Percentiles rank a stretch among this genome's conserved stretches.
These are phyloP conservation scores for Neltuma alba DNA, from an alignment of 306 rosid species.

Conservation along the genomic window DNA sequence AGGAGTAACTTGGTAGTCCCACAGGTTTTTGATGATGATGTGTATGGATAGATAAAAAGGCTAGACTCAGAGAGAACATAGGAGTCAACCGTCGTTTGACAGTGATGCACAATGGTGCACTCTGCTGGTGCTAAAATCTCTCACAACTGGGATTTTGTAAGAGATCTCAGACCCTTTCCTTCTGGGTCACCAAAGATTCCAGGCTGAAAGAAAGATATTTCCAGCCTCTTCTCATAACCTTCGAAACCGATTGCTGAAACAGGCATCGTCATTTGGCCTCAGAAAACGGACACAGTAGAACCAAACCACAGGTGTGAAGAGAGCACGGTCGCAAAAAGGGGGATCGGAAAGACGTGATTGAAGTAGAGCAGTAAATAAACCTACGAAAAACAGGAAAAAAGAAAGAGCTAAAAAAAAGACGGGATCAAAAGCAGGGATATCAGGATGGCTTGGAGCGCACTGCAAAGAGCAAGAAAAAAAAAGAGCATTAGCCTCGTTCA, in stretches of 20 bases:
- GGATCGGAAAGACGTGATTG: constrained; percentile 49
- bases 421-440: constrained; percentile 38
- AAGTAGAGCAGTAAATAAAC: constrained; percentile 47
- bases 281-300: constrained; percentile 4
- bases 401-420: constrained; percentile 22
- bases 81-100: constrained; percentile 58
- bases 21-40: constrained; percentile 71
- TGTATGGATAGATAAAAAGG: constrained; percentile 61
- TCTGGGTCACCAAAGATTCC: constrained; percentile 63
- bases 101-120: constrained; percentile 71
- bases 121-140: constrained; percentile 65
- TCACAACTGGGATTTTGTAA: constrained; percentile 58
- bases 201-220: constrained; percentile 53
- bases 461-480: constrained; percentile 42
- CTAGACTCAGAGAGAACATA: constrained; percentile 79
- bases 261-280: constrained; percentile 41
- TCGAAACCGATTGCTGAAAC: constrained; percentile 75
- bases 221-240: constrained; percentile 75
- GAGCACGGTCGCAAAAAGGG: constrained; percentile 46
- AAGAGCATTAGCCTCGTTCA: background rate
- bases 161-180: constrained; percentile 63
- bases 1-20: constrained; percentile 72
- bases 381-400: constrained; percentile 29
- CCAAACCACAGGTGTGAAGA: constrained; percentile 23
- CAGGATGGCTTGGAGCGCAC: constrained; percentile 93